A percentile compares a stretch with the other conserved stretches of the same genome.
Conservation (phyloP, 495 filamentous ascomycete genomes). For the Hyaloscypha hepaticicola region DNA sequence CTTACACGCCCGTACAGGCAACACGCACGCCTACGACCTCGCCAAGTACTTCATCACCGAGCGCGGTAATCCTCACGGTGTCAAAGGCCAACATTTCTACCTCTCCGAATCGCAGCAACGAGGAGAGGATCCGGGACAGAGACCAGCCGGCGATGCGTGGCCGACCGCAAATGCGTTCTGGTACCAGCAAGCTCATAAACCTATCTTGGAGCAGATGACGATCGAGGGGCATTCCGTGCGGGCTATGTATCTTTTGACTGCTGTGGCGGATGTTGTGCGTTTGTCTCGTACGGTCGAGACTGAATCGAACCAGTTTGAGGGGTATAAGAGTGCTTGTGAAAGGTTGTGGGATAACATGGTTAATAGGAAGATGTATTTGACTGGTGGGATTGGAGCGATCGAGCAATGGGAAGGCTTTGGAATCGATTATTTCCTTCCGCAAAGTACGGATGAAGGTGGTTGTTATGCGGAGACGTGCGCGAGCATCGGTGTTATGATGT, state of each 20-base stretch:
- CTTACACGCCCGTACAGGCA: slow-evolving; percentile 45
- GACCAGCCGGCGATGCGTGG: slow-evolving; percentile 31
- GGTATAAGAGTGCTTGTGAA: slow-evolving; percentile 33
- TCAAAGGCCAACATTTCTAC: slow-evolving; percentile 50
- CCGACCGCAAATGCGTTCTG: slow-evolving; percentile 11
- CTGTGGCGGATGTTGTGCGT: slow-evolving; percentile 39
- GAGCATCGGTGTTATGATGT: slow-evolving; percentile 57
- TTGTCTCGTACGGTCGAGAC: too few relatives aligned
- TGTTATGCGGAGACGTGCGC: slow-evolving; percentile 64
- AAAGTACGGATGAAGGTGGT: slow-evolving; percentile 56
- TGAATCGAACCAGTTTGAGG: not conserved
- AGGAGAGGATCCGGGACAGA: slow-evolving; percentile 45
- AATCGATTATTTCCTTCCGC: slow-evolving; percentile 55
- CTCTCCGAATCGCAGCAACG: slow-evolving; percentile 48
- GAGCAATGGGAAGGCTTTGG: slow-evolving; percentile 63
- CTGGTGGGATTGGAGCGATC: slow-evolving; percentile 58
- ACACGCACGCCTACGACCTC: slow-evolving; percentile 46
- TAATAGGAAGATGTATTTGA: slow-evolving; percentile 57
- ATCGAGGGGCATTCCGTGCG: slow-evolving; percentile 59
- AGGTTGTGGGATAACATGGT: slow-evolving; percentile 60
- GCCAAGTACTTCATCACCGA: slow-evolving; percentile 57
- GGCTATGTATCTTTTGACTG: slow-evolving; percentile 52
- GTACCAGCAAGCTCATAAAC: slow-evolving; percentile 56
- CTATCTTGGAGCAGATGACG: slow-evolving; percentile 51
- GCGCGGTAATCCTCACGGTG: slow-evolving; percentile 50